A percentile compares a stretch with the other conserved stretches of the same genome.
Conservation (phyloP, 306 rosid species). For the Amphicarpaea edgeworthii region DNA sequence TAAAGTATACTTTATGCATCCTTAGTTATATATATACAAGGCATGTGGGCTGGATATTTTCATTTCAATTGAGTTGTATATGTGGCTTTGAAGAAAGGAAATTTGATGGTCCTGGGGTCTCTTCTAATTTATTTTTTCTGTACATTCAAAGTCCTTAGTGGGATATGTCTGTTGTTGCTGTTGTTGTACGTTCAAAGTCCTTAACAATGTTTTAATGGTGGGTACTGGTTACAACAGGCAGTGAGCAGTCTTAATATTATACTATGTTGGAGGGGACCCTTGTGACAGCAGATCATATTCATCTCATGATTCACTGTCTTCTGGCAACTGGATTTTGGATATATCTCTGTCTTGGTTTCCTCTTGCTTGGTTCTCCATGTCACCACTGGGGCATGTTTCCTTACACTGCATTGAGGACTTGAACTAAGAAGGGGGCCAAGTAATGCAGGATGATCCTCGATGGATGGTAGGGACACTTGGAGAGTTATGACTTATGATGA, state of each 20-base stretch:
- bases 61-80: constrained; percentile 37
- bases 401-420: constrained; percentile 60
- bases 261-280: constrained; percentile 69
- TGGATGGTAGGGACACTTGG: constrained; percentile 61
- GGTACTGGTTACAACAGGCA: constrained; percentile 73
- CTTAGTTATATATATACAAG: constrained; percentile 36
- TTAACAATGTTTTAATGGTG: constrained; percentile 64
- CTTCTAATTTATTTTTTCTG: constrained; percentile 53
- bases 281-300: constrained; percentile 68
- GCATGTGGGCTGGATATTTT: constrained; percentile 29
- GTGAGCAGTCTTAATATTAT: constrained; percentile 58
- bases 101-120: constrained; percentile 62
- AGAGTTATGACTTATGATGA: constrained; percentile 45
- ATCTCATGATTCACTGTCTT: constrained; percentile 63
- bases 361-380: constrained; percentile 68
- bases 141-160: constrained; percentile 51
- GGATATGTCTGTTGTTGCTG: constrained; percentile 11
- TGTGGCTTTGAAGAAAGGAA: constrained; percentile 51
- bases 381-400: constrained; percentile 55
- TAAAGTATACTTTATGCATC: constrained; percentile 41
- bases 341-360: constrained; percentile 73
- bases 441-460: constrained; percentile 65
- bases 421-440: constrained; percentile 72
- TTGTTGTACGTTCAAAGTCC: constrained; percentile 52
- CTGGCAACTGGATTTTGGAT: constrained; percentile 62